A percentile compares a stretch with the other conserved stretches of the same genome.
phyloP scores from a whole-genome alignment of 441 rosid species.

The Bruguiera hainesii region DNA sequence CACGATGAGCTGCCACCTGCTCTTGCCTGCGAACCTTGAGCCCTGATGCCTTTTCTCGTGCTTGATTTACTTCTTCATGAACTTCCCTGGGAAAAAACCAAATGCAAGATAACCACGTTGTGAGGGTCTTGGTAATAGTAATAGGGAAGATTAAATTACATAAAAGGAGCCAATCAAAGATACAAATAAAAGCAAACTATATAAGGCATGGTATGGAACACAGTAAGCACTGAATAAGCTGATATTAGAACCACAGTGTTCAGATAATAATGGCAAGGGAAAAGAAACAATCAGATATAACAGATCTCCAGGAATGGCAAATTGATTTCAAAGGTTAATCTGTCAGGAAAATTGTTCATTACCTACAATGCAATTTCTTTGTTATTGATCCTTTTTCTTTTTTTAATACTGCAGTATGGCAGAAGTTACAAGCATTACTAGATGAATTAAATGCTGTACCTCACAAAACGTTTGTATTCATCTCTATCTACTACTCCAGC shows the following conservation, averaged over 20 bases:
- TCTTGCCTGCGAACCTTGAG: conserved; percentile 68
- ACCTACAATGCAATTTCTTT: too few species aligned
- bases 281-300: too few species aligned
- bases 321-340: too few species aligned
- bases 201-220: too few species aligned
- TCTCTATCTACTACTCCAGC: conserved; percentile 51
- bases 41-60: conserved; percentile 69
- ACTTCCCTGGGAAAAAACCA: conserved; percentile 55
- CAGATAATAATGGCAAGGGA: too few species aligned
- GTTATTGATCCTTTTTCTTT: too few species aligned
- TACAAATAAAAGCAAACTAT: background rate
- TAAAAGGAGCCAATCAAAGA: background rate
- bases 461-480: conserved; percentile 81
- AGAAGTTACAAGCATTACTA: background rate
- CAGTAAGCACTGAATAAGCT: too few species aligned
- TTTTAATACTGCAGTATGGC: background rate
- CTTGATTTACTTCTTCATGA: conserved; percentile 85
- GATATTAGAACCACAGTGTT: too few species aligned
- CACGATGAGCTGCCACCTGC: conserved; percentile 68
- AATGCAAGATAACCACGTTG: background rate
- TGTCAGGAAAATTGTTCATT: too few species aligned
- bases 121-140: background rate
- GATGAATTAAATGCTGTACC: conserved; percentile 33
- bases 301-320: too few species aligned
- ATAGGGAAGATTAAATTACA: background rate